Evolutionary conservation across 345 rosid species (phyloP), one percentile per base, ranked within the genome.

Genomic region (Salix suchowensis): DNA sequence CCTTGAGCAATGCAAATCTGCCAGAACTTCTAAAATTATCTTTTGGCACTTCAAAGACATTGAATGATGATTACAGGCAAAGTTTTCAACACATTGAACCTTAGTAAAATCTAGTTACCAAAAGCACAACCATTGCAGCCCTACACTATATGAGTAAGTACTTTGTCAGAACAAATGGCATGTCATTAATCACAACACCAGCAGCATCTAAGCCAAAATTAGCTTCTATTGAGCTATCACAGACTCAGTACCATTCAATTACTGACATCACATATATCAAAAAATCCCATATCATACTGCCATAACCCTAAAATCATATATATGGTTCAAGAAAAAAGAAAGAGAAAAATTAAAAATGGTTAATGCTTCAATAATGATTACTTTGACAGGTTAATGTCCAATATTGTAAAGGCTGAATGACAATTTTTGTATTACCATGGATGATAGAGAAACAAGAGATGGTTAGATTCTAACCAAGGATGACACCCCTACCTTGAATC

Each of bases 401-500:
- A 19, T 11, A 68, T 76, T 58, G 28, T 28, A 60, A 8, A 30
- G 24, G 73, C 60, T 58, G 30, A 60, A 23, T 18, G 68, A 4
- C 36, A 50, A 50, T 37, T 55, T 21, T n/a, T 21, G 13, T 21
- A 26, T 28, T 37, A 40, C 46, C 7, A 28, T 8, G 15, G 67
- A 24, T 71, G 66, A 72, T 18, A 30, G 19, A 61, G 64, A 71
- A 71, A 44, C 21, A 71, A 52, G 52, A 70, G 76, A 52, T 6
- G 18, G 62, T 28, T 36, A 74, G 36, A 44, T 36, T 69, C 4
- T 42, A 66, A 62, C 46, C 54, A 79, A 67, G 68, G 65, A 60
- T 46, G 52, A 68, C 13, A 70, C 40, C 16, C 72, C 60, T 78
- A 82, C 87, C 84, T 86, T 44, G n/a, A 79, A 50, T 78, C 62